Conservation (phyloP, 371 early-diverging fungal genomes). For the Rhizopus sp. region DNA sequence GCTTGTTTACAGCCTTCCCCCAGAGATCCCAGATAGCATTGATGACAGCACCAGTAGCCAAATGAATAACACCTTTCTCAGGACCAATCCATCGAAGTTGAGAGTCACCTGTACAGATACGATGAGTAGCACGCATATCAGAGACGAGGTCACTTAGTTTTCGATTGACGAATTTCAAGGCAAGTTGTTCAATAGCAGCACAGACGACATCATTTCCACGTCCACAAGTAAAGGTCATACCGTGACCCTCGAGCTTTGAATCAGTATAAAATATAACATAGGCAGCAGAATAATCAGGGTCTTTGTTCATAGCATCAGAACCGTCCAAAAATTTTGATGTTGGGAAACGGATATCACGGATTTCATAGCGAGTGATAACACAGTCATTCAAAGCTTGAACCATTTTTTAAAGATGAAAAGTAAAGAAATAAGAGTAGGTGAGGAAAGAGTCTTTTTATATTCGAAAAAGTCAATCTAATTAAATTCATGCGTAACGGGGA, state of each 20-base stretch:
- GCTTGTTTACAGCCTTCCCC: constrained; percentile 57
- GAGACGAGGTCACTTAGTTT: constrained; percentile 29
- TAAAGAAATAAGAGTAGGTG: neutral
- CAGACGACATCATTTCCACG: constrained; percentile 53
- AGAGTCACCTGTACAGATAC: constrained; percentile 52
- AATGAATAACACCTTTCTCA: constrained; percentile 54
- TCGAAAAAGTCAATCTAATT: neutral
- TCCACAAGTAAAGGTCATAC: constrained; percentile 55
- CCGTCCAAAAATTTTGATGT: constrained; percentile 49
- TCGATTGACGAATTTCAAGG: constrained; percentile 45
- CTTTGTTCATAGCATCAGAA: constrained; percentile 59
- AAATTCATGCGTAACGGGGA: constrained; percentile 2
- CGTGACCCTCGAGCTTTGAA: constrained; percentile 39
- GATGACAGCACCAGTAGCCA: constrained; percentile 56
- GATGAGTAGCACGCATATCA: constrained; percentile 51
- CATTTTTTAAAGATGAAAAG: constrained; percentile 3
- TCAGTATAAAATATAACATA: constrained; percentile 54
- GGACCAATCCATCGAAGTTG: constrained; percentile 59
- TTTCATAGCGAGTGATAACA: constrained; percentile 46
- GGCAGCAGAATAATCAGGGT: constrained; percentile 57
- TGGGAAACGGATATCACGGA: constrained; percentile 54
- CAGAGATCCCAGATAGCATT: constrained; percentile 61
- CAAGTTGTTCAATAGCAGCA: constrained; percentile 44
- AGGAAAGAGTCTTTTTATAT: neutral
- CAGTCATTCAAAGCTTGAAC: constrained; percentile 15